Evolutionary conservation across 2,329 filamentous ascomycete genomes (phyloP).

Genomic region (Pleoardoris graminearum): DNA sequence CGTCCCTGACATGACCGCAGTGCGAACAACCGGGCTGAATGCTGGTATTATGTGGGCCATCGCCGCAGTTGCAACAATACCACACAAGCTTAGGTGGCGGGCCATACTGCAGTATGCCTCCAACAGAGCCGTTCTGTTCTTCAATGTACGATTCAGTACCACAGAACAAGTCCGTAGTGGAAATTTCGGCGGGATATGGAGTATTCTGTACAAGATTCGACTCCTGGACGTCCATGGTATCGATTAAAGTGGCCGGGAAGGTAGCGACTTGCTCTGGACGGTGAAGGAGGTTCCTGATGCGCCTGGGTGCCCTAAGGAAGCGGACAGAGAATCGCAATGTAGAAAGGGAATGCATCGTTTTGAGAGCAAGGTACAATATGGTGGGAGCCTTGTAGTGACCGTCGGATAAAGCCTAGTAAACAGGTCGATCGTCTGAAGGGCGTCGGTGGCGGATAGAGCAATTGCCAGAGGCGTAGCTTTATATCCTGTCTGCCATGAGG

Average conservation of each 20-base stretch:
- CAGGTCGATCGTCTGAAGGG: not conserved
- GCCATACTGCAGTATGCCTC: constrained; percentile 11
- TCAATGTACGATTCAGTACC: not conserved
- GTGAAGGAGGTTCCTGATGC: not conserved
- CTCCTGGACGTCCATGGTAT: not conserved
- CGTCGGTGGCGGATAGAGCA: not conserved
- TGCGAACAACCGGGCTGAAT: constrained; percentile 10
- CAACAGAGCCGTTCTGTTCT: not conserved
- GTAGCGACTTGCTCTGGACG: not conserved
- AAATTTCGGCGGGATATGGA: not conserved
- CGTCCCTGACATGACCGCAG: constrained; percentile 11
- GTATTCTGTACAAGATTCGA: not conserved
- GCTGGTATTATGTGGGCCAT: constrained; percentile 16
- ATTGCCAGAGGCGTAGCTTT: constrained; percentile 3
- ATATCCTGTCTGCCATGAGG: constrained; percentile 1
- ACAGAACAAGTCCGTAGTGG: not conserved
- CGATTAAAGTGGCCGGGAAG: not conserved
- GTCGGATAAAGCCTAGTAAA: not conserved
- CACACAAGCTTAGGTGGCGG: constrained; percentile 10
- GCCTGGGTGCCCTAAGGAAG: not conserved
- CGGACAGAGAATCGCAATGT: constrained; percentile 6
- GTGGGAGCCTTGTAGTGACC: not conserved
- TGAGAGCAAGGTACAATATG: not conserved
- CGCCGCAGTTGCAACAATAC: constrained; percentile 21
- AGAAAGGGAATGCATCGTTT: constrained; percentile 9